A percentile compares a stretch with the other conserved stretches of the same genome.
phyloP scores from a whole-genome alignment of 805 yeast species.

The Naumovozyma castellii region DNA sequence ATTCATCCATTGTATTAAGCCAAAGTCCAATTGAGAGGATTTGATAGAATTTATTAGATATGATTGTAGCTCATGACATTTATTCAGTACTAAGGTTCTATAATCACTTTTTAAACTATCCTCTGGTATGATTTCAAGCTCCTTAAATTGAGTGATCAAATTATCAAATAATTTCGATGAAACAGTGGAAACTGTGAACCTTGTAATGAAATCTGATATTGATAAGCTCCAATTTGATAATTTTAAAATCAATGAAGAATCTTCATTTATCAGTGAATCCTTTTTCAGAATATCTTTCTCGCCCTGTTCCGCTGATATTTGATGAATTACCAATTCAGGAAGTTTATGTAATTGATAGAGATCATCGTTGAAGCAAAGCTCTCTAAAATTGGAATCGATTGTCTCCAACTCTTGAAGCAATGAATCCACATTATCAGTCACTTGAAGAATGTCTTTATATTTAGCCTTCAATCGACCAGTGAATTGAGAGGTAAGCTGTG shows the following conservation, averaged over 20 bases:
- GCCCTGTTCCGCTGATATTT: neutral
- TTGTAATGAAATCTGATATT: conserved; percentile 12
- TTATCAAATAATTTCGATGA: conserved; percentile 12
- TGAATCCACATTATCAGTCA: conserved; percentile 15
- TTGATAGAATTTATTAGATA: conserved; percentile 8
- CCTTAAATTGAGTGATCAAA: conserved; percentile 9
- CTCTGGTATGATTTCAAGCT: conserved; percentile 1
- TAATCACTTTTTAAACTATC: conserved; percentile 3
- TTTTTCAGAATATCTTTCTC: neutral
- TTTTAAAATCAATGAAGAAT: conserved; percentile 6
- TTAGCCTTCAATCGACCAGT: conserved; percentile 14
- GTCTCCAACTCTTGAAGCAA: conserved; percentile 11
- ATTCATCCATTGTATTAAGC: conserved; percentile 14
- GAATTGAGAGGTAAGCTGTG: conserved; percentile 13
- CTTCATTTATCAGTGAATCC: neutral
- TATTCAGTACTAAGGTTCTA: conserved; percentile 5
- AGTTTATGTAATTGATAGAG: conserved; percentile 14
- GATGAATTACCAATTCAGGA: conserved; percentile 8
- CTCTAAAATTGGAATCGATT: conserved; percentile 19
- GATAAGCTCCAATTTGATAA: conserved; percentile 22
- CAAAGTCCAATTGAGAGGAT: conserved; percentile 6
- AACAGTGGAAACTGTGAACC: conserved; percentile 11
- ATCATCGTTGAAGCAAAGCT: conserved; percentile 27
- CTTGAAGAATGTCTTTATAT: conserved; percentile 20
- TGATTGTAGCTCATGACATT: conserved; percentile 8